phyloP scores from a whole-genome alignment of 1,284 basidiomycete species.

The Trametes versicolor region DNA sequence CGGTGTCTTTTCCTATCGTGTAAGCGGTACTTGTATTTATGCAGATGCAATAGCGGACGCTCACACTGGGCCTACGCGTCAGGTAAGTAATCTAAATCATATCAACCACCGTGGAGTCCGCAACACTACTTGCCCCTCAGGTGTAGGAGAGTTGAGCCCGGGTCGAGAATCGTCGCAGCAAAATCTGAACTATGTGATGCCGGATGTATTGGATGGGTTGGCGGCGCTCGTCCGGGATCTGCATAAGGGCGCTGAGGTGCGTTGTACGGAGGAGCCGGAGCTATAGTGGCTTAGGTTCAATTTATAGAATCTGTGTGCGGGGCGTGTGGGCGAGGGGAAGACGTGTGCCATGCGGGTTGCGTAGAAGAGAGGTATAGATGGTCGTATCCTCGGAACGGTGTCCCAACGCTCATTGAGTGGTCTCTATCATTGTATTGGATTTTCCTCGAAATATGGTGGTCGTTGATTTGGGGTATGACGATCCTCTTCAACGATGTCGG shows the following conservation, averaged over 20 bases:
- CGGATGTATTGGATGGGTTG: slow-evolving; percentile 8
- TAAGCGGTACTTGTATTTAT: too few relatives aligned
- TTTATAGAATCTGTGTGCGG: not conserved
- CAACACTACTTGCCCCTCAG: too few relatives aligned
- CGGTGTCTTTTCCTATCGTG: too few relatives aligned
- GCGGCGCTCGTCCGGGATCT: slow-evolving; percentile 2
- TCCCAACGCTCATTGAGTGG: not conserved
- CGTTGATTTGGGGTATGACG: not conserved
- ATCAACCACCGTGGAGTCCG: too few relatives aligned
- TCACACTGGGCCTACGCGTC: too few relatives aligned
- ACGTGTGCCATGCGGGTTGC: not conserved
- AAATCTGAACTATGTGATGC: slow-evolving; percentile 16
- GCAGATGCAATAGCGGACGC: too few relatives aligned
- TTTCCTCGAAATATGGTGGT: not conserved
- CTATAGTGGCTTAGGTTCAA: not conserved
- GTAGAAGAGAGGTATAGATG: slow-evolving; percentile 5
- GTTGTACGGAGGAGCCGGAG: not conserved
- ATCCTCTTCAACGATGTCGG: not conserved
- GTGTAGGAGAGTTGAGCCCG: too few relatives aligned
- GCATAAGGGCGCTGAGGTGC: slow-evolving; percentile 3
- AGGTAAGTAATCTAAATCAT: too few relatives aligned
- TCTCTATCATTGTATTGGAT: not conserved
- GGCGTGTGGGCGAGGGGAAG: not conserved
- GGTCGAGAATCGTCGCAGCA: too few relatives aligned
- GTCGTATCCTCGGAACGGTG: slow-evolving; percentile 1